Base-by-base conservation (phyloP, 257 asterid genomes). In the Buddleja alternifolia region DNA sequence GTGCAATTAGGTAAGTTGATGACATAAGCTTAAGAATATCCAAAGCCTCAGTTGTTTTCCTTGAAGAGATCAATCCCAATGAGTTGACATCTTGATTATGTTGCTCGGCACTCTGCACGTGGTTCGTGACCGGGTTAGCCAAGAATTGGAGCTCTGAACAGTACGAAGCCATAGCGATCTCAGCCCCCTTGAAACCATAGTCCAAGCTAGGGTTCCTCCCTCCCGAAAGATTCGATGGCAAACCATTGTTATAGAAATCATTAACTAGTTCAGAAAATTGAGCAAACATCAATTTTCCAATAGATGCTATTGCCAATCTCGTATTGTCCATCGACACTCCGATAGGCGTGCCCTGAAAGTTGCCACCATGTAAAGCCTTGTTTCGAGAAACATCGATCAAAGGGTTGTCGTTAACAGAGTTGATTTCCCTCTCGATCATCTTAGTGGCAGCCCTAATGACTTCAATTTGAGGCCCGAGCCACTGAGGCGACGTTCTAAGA, bases 251-350 rank as follows among this genome's bases (percentile, higher is more conserved):
- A 83, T 83, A 83, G 58, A 69, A 83, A 16, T 83, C 88, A 29
- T 83, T 83, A 6, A 83, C 88, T 0, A 83, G 73, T 7, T 83
- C 88, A 0, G 88, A 83, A 14, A 83, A 83, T 6, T 83, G 88
- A 0, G 88, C 88, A 9, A 84, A 84, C 53, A 84, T 48, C 23
- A 84, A 39, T 45, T 81, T 84, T 32, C 89, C 89, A 11, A 84
- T 84, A 0, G 89, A 60, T 0, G 89, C 89, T 1, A 84, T 64
- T 5, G 89, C 89, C 34, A 84, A 15, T 0, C 86, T 48, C 0
- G 87, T 7, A 6, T 84, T 84, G 76, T 84, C 89, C 89, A 84
- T 84, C 4, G 89, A 76, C 1, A 77, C 83, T n/a, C 89, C 89
- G 3, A 84, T 81, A 0, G 89, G 89, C 0, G 86, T 84, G 0